Base-by-base conservation (phyloP, 805 yeast species). In the Clavispora santaluciae region DNA sequence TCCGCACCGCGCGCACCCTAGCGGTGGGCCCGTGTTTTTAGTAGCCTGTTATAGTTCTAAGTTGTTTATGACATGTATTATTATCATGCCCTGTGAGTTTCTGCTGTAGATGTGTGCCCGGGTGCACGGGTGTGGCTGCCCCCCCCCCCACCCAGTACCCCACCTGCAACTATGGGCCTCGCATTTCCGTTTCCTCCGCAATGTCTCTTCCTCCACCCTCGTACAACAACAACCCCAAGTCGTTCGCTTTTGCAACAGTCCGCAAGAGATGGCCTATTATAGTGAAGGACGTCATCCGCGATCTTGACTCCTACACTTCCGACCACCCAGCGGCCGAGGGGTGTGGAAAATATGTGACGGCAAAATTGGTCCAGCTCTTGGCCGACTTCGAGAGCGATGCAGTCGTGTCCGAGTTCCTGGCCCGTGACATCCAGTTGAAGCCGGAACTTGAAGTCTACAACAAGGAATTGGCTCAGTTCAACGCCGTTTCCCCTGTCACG, bases 241-340 rank as follows among this genome's bases (percentile, higher is more conserved):
- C 96, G 3, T 93, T 93, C 60, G 98, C 95, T 8, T 80, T 75
- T 56, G 70, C 78, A 25, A 89, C 98, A 0, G 84, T 86, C 8
- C 73, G 78, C 47, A 69, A 71, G 26, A 81, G 99, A 61, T 93
- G 98, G 97, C 91, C 95, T 22, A 79, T 78, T 41, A 87, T 93
- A 49, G 56, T 90, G 35, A 70, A 75, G 22, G 85, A 82, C 16
- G 79, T 82, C 15, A 68, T 86, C 34, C 75, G 72, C 21, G 97
- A 90, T 56, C 64, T 83, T 31, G 48, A 66, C 13, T 57, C 66
- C 15, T 33, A 45, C 36, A 46, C 43, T 6, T 36, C 38, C 26
- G 35, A 21, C 10, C 30, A 35, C 15, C 38, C 49, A 2, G 33
- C 38, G 10, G 54, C 68, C 22, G 55, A 55, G n/a, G 47, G 54